Base-by-base conservation (phyloP, 768 basidiomycete species). In the Xerocomus brunneocitrinus region DNA sequence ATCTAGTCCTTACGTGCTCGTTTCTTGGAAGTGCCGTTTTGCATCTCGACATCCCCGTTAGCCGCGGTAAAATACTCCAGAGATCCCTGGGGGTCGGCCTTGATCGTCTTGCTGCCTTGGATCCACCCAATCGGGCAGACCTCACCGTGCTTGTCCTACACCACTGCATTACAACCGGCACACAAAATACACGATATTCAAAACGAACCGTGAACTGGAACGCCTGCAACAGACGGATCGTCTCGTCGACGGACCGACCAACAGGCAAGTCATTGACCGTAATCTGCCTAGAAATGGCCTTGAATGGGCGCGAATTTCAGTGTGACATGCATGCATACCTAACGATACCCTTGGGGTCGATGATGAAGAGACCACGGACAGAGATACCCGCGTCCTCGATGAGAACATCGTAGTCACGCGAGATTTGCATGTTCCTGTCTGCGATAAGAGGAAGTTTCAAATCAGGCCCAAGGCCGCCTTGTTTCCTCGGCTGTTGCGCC, bases 161-260 rank as follows among this genome's bases (percentile, higher is more conserved):
- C 4, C 27, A 5, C 28, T 3, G 4, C 1, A 25, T 63, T 1
- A 55, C 4, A 5, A 38, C 8, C 8, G 10, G 5, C 8, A 2
- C 14, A 12, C 16, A n/a, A 49, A 8, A 2, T 9, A 44, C 27
- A 48, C 45, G 30, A 3, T 1, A 13, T 5, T 41, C 30, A 25
- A 32, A 5, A 74, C 83, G 39, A 65, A 90, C 89, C 12, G 83
- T 83, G 71, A 88, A 92, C 66, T 95, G 92, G 87, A 95, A 94
- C 22, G 94, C 94, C 71, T 95, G 85, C 73, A 97, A 75, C 46
- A 97, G 83, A 54, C 94, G 87, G 49, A 94, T 61, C 2, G 93
- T 94, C 75, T 97, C 94, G 35, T 93, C 92, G 50, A 95, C 93
- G 3, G 91, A 93, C 49, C 94, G 89, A n/a, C 94, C 94, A 46